Conservation (phyloP, 2,329 filamentous ascomycete species). For the Fusarium oligoseptatum region DNA sequence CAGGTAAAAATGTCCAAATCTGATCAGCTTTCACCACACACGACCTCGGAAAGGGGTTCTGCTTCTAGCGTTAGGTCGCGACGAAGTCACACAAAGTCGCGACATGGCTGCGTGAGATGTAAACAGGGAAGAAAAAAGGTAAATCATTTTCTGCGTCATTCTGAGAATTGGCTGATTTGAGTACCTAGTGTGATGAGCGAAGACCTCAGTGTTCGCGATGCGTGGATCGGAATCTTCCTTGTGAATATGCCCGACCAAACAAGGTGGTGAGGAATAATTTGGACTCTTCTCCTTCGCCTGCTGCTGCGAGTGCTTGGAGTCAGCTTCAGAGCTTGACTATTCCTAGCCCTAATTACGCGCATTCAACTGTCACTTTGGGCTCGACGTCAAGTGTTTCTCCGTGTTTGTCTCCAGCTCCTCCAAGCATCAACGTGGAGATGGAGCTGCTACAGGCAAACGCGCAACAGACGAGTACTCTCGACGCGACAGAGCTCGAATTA, state of each 20-base stretch:
- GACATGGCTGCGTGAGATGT: conserved; percentile 40
- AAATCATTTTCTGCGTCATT: accelerated
- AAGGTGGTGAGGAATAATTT: background rate
- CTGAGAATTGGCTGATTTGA: background rate
- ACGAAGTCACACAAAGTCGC: conserved; percentile 42
- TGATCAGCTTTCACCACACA: background rate
- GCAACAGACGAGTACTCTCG: conserved; percentile 16
- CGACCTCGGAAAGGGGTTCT: background rate
- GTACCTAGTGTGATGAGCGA: conserved; percentile 33
- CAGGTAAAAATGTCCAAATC: background rate
- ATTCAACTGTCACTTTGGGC: background rate
- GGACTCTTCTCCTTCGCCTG: background rate
- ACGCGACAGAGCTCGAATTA: conserved; percentile 52
- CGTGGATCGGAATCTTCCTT: conserved; percentile 14
- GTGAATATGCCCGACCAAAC: conserved; percentile 23
- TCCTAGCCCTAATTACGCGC: background rate
- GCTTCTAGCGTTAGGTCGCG: conserved; percentile 17
- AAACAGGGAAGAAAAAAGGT: conserved; percentile 44
- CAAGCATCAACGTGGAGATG: background rate
- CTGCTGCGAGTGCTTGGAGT: background rate
- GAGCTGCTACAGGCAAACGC: background rate
- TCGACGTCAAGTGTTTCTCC: conserved; percentile 15
- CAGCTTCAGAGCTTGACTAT: conserved; percentile 7
- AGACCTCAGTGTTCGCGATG: conserved; percentile 36
- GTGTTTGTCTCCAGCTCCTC: conserved; percentile 5